Percentiles rank a stretch among this genome's conserved stretches.
phyloP scores from a whole-genome alignment of 208 protist genomes.

The Angomonas desouzai region DNA sequence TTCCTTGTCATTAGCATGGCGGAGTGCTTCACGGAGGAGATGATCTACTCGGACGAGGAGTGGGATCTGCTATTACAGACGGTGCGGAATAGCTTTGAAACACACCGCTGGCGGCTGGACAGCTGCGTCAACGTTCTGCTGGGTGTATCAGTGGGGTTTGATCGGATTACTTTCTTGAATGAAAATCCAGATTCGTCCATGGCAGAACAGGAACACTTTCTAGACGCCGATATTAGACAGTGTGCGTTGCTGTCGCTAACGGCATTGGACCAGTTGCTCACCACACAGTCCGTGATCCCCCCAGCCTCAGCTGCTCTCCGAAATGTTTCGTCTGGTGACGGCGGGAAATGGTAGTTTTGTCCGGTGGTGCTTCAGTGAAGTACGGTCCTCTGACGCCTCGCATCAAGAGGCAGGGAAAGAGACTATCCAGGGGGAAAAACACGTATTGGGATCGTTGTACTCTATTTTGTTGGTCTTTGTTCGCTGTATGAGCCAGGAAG shows the following conservation, averaged over 20 bases:
- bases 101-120: neutral
- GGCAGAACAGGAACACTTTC: neutral
- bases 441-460: neutral
- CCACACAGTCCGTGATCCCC: neutral
- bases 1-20: neutral
- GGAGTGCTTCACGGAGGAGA: constrained; percentile 2
- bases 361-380: neutral
- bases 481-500: neutral
- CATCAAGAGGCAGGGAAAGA: neutral
- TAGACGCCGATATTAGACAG: neutral
- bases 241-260: neutral
- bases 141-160: neutral
- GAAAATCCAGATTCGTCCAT: neutral
- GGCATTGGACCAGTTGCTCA: neutral
- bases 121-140: neutral
- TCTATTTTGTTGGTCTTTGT: neutral
- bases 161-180: neutral
- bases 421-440: neutral
- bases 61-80: neutral
- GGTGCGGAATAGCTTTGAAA: neutral
- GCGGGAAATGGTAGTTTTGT: neutral
- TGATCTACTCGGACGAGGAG: neutral
- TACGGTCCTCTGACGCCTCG: neutral
- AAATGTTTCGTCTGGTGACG: constrained; percentile 2
- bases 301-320: neutral